Base-by-base conservation (phyloP, 208 protist genomes). In the Blastocrithidia nonstop region DNA sequence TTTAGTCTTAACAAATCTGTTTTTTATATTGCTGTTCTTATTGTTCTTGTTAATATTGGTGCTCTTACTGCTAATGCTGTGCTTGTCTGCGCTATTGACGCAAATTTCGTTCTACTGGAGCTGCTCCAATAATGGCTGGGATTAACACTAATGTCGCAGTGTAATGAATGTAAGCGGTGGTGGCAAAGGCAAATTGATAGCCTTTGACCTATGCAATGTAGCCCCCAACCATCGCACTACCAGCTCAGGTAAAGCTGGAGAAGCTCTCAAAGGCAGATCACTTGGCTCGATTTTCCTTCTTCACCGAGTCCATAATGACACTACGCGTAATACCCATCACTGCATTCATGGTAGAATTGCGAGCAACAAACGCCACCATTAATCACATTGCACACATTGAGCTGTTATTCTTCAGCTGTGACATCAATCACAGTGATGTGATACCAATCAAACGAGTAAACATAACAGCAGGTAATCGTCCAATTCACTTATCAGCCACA, bases 191-290 rank as follows among this genome's bases (percentile, higher is more conserved):
- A 20, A 29, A 44, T 26, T 69, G 38, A 41, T 80, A 80, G 6
- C 69, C 57, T 38, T 70, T 51, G 1, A 24, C 29, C 19, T 61
- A 38, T 2, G 50, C 53, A 31, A 85, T 52, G 37, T 57, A 64
- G 3, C 75, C 75, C 6, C 70, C 75, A 24, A 80, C 19, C 4
- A 67, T 50, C n/a, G 75, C 70, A 49, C 67, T 78, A 22, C 66
- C 75, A 0, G 75, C 53, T 71, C 75, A 85, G 15, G 61, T 78
- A 24, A 81, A 61, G 28, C 56, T 61, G 0, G 64, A 61, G 43
- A 85, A 63, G 45, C 67, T 74, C 53, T 85, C 75, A 31, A 80
- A 61, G 20, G 75, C 75, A 20, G 66, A 67, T 70, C 68, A 84
- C 59, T 61, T 73, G 13, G 69, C 64, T 2, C 65, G 44, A 23